Base-by-base conservation (phyloP, 495 filamentous ascomycete species). In the Hyphodiscus hymeniophilus region DNA sequence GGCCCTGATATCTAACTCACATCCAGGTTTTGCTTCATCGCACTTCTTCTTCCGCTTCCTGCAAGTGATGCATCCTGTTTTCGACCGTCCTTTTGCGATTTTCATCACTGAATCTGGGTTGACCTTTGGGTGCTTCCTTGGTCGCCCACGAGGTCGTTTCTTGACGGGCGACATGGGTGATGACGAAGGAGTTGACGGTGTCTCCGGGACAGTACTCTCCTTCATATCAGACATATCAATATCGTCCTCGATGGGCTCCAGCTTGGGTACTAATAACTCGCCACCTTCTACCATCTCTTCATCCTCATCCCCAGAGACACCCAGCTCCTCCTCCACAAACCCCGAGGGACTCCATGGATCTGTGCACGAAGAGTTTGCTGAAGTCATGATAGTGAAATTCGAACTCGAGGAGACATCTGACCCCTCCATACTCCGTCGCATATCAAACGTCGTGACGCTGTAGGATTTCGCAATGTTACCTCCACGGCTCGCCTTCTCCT, bases 1-100 rank as follows among this genome's bases (percentile, higher is more conserved):
- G 7, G n/a, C 3, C n/a, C 7, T 4, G 1, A 15, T 0, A 57
- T 57, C 35, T 49, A 61, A 68, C 80, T 76, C 73, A 79, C 87
- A 94, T 57, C 77, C 70, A 45, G 89, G 89, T 58, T 90, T 94
- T n/a, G 82, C 80, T 70, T 96, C 89, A 61, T 95, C 89, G 66
- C 89, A 96, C 69, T 96, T 96, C 83, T 95, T 96, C 71, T 95
- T 95, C 24, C 89, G 74, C 58, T 84, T 83, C 47, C 89, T 77
- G 70, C 89, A 96, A 40, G 89, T 95, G 47, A 92, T 83, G 66
- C 89, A 95, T 0, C 89, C 89, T 3, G 89, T 95, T 70, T 95
- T 95, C 49, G 88, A 94, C 16, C 89, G 75, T n/a, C 85, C 86
- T 57, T 94, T 92, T 39, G 87, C 80, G 45, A 84, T 63, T 54